These are phyloP conservation scores for Eucalyptus pumila DNA, from an alignment of 345 rosid species.

Conservation along the genomic window DNA sequence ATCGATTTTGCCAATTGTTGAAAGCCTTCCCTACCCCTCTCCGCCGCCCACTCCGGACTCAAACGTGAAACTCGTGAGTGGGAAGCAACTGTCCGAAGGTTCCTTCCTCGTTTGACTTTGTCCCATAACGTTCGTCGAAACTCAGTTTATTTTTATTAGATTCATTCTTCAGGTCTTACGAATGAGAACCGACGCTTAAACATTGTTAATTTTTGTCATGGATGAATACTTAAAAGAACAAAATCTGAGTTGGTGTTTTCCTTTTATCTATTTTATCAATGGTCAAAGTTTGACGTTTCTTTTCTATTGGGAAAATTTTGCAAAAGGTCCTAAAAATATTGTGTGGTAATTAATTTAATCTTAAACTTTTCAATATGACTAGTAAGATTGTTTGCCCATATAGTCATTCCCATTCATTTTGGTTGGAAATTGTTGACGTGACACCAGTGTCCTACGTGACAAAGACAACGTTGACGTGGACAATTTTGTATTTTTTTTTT, in stretches of 20 bases:
- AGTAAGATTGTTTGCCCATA: neutral
- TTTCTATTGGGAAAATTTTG: neutral
- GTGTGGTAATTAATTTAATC: too few species aligned
- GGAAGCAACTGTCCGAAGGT: too few species aligned
- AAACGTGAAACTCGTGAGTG: neutral
- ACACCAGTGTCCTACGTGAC: accelerated
- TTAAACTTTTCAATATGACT: neutral
- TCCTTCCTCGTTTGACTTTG: neutral
- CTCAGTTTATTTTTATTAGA: neutral
- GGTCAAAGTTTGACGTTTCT: neutral
- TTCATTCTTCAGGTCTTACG: neutral
- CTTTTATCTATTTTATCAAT: neutral
- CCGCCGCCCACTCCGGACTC: neutral
- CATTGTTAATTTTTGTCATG: neutral
- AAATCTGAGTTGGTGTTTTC: neutral
- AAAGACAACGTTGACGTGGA: too few species aligned
- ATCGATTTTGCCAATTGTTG: neutral
- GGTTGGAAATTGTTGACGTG: too few species aligned
- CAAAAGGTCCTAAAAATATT: too few species aligned
- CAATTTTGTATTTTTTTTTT: too few species aligned
- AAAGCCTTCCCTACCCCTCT: too few species aligned
- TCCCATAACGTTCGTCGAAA: neutral
- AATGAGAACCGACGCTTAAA: neutral
- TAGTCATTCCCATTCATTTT: too few species aligned
- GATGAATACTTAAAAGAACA: neutral